Base-by-base conservation (phyloP, 2,329 filamentous ascomycete genomes). In the Emmonsia crescens region DNA sequence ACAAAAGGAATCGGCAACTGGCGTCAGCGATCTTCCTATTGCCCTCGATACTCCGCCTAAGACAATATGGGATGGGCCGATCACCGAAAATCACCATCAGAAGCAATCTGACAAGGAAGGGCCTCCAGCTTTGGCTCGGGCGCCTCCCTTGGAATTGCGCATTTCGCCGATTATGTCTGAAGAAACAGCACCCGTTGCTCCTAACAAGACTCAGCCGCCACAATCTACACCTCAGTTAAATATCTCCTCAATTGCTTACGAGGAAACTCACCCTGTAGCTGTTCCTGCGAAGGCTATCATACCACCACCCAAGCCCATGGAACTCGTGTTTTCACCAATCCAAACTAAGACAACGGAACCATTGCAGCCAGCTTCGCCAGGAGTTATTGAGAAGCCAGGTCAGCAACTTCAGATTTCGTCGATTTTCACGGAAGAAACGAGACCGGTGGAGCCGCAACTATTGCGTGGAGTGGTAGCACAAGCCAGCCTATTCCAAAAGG, bases 181-280 rank as follows among this genome's bases (percentile, higher is more conserved):
- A 64, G 71, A 73, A 57, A 76, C 73, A 10, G 49, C 62, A 19
- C 77, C 76, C 40, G 64, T 71, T n/a, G 63, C 66, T 5, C 84
- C 85, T 1, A 73, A 63, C 14, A 63, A 66, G 49, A 64, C 65
- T 9, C 63, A 66, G 49, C 67, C 68, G 59, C 74, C 75, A 3
- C 68, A 74, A 62, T 46, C 62, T 21, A 42, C 42, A 29, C 57
- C 64, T 58, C 48, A 61, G 8, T 60, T 75, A 60, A 67, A 66
- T 49, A 68, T 73, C 19, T 70, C 72, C n/a, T 70, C 71, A 57
- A 64, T 75, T 59, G 61, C 69, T 27, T 70, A 70, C 38, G 57
- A 68, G 55, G 52, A 64, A 40, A 70, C 69, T 12, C 19, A 62
- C 29, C 72, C 72, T 33, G 62, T 46, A 12, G 24, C 70, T 21